phyloP scores from a whole-genome alignment of 208 protist genomes.

The Trichomonas tenax region DNA sequence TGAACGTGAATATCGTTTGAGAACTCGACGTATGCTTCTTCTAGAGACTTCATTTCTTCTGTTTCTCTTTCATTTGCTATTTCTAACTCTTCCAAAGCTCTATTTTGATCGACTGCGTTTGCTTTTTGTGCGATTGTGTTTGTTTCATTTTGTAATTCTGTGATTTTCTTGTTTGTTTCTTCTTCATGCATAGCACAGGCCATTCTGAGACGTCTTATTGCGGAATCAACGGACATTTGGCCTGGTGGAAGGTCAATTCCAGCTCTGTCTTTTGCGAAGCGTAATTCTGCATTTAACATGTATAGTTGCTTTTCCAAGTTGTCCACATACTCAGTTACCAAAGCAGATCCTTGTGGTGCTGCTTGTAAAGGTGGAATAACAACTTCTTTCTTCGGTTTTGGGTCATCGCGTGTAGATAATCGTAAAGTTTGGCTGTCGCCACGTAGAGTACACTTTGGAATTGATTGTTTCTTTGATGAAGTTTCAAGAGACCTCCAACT shows the following conservation, averaged over 20 bases:
- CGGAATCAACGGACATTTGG: not conserved
- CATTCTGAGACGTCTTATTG: not conserved
- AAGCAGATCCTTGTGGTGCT: not conserved
- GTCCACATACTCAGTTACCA: not conserved
- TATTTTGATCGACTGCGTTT: not conserved
- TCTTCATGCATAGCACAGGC: not conserved
- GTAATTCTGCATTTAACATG: not conserved
- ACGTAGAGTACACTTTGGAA: not conserved
- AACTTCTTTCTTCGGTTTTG: not conserved
- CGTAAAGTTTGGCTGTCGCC: not conserved
- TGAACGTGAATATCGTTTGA: not conserved
- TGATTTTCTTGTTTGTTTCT: constrained; percentile 7
- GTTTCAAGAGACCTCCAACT: not conserved
- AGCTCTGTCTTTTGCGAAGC: not conserved
- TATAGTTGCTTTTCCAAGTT: constrained; percentile 4
- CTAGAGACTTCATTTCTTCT: not conserved
- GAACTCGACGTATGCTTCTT: constrained; percentile 1
- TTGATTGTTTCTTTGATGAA: not conserved
- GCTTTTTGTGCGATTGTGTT: not conserved
- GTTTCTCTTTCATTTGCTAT: not conserved
- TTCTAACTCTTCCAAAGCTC: not conserved
- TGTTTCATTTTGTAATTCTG: not conserved
- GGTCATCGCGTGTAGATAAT: not conserved
- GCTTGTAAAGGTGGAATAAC: not conserved
- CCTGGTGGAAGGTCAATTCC: not conserved